These are phyloP conservation scores for Torulaspora delbrueckii DNA, from an alignment of 805 yeast species.

Conservation along the genomic window DNA sequence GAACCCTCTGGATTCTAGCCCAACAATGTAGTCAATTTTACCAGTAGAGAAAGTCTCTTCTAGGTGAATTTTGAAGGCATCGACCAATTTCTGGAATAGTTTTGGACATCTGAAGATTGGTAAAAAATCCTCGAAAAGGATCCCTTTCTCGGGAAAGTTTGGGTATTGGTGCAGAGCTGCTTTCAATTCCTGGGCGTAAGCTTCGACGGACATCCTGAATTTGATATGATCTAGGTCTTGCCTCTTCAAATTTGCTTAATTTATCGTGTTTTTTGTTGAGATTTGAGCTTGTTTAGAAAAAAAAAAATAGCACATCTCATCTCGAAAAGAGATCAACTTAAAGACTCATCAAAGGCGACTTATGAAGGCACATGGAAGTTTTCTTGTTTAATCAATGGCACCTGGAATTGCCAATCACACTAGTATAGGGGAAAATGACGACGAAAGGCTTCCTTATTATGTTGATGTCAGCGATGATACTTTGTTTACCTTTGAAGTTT, in stretches of 20 bases:
- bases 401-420: neutral
- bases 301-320: neutral
- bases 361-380: neutral
- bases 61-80: conserved; percentile 74
- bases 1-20: conserved; percentile 95
- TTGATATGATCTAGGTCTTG: neutral
- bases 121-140: conserved; percentile 90
- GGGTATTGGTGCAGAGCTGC: conserved; percentile 71
- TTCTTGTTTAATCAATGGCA: neutral
- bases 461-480: conserved; percentile 24
- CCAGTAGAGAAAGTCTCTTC: conserved; percentile 48
- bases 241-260: neutral
- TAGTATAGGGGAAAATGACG: neutral
- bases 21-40: conserved; percentile 83
- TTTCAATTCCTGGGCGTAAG: conserved; percentile 44
- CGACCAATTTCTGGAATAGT: conserved; percentile 72
- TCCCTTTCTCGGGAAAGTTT: conserved; percentile 90
- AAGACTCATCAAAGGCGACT: neutral
- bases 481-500: conserved; percentile 24
- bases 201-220: conserved; percentile 26
- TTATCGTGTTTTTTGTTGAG: neutral
- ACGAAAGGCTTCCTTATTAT: conserved; percentile 20
- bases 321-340: neutral
- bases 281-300: neutral
- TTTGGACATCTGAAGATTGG: conserved; percentile 86